phyloP scores from a whole-genome alignment of 441 rosid genomes.

The Sinapis alba region DNA sequence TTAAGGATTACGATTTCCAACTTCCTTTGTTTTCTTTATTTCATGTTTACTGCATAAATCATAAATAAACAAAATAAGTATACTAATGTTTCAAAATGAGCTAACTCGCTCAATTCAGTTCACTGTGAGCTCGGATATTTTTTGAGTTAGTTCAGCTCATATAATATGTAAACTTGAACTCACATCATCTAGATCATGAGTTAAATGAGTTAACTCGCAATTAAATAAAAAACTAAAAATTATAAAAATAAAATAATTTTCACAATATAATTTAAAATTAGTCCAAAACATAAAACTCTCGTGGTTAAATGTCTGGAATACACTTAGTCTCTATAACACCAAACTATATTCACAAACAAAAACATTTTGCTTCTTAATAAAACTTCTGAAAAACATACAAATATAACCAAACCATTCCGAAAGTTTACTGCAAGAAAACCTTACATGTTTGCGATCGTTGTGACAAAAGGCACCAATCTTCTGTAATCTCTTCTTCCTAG shows the following conservation, averaged over 20 bases:
- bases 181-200: too few relatives aligned
- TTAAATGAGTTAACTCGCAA: too few relatives aligned
- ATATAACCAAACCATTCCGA: not conserved
- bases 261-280: too few relatives aligned
- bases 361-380: slow-evolving; percentile 28
- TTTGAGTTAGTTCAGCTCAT: too few relatives aligned
- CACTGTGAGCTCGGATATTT: too few relatives aligned
- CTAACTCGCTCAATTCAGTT: too few relatives aligned
- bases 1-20: not conserved
- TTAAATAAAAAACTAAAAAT: too few relatives aligned
- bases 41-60: not conserved
- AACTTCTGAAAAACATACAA: not conserved
- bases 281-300: slow-evolving; percentile 4
- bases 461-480: slow-evolving; percentile 91
- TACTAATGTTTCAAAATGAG: too few relatives aligned
- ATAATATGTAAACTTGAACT: too few relatives aligned
- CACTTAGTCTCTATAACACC: slow-evolving; percentile 23
- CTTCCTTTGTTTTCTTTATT: not conserved
- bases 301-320: slow-evolving; percentile 5
- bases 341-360: slow-evolving; percentile 37
- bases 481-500: slow-evolving; percentile 88
- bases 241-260: too few relatives aligned
- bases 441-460: slow-evolving; percentile 39
- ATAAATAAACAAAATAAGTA: too few relatives aligned
- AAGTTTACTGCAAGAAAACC: not conserved